Evolutionary conservation across 202 grass and related monocot genomes (phyloP), one percentile per base, ranked within the genome.

Genomic region (Panicum hallii): DNA sequence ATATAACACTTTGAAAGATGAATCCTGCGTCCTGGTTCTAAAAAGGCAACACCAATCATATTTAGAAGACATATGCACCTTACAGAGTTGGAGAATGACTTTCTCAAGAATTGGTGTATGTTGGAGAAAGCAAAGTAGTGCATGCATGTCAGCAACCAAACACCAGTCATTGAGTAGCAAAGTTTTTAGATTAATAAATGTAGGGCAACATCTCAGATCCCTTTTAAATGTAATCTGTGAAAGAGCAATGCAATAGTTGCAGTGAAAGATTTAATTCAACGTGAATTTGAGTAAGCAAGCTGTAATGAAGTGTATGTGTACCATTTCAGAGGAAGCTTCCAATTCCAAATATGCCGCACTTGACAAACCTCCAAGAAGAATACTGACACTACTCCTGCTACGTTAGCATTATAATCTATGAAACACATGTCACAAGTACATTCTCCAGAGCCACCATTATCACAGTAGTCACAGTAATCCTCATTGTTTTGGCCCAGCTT

Each of bases 301-400:
- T 72, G 69, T 49, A 78, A 46, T 11, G 13, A 78, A 55, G 48
- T 55, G 40, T 62, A 62, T 30, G 12, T 22, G 9, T 54, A 83
- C 58, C 45, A 65, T 74, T 64, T 5, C 6, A 48, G 72, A 14
- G 12, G 81, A 49, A 20, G 70, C 36, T 19, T 75, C 55, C 46
- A 83, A 44, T 11, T 84, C 36, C 15, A 84, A 64, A 23, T 75
- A 15, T 55, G 58, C 15, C 32, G 22, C 46, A 15, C 34, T 42
- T 12, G 60, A 84, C 47, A 84, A 67, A 84, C 47, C 60, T 32
- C 36, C 70, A 44, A 67, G 47, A 84, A 67, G 71, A 15, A 55
- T 53, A 26, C 20, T 30, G 23, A 42, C 32, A 75, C 26, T 22
- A 45, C 66, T 78, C 48, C 57, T 63, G 15, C 22, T 28, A 32